These are phyloP conservation scores for Pterocarpus macrocarpus DNA, from an alignment of 306 rosid species.

Conservation along the genomic window DNA sequence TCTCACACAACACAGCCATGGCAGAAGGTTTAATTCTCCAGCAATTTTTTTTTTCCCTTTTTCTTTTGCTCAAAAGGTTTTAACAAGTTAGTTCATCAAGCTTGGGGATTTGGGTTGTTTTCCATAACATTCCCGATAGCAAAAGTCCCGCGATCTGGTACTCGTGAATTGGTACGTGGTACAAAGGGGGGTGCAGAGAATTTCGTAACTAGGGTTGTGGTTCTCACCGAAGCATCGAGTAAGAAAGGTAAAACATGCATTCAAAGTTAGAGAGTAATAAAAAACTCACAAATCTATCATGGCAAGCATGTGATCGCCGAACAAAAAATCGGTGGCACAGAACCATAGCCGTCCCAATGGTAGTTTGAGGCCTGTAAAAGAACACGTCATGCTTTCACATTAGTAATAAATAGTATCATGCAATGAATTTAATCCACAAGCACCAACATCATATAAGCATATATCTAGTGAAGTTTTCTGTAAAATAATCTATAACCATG, in stretches of 20 bases:
- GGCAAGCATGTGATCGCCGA: slow-evolving; percentile 93
- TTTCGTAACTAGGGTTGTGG: neutral
- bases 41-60: neutral
- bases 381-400: slow-evolving; percentile 39
- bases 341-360: slow-evolving; percentile 96
- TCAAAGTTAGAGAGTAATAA: slow-evolving; percentile 30
- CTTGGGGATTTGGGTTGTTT: neutral
- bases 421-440: slow-evolving; percentile 1
- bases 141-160: neutral
- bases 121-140: neutral
- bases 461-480: neutral
- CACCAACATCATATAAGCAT: neutral
- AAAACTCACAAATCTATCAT: slow-evolving; percentile 92
- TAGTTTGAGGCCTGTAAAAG: slow-evolving; percentile 88
- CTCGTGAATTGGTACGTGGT: neutral
- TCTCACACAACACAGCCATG: neutral
- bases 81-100: neutral
- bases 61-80: neutral
- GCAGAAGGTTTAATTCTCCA: neutral
- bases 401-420: neutral
- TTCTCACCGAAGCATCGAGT: slow-evolving; percentile 11
- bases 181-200: neutral
- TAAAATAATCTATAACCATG: neutral
- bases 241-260: slow-evolving; percentile 19
- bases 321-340: slow-evolving; percentile 96